Evolutionary conservation across 1,284 basidiomycete genomes (phyloP), one percentile per base, ranked within the genome.

Genomic region (Ganoderma lingzhi): DNA sequence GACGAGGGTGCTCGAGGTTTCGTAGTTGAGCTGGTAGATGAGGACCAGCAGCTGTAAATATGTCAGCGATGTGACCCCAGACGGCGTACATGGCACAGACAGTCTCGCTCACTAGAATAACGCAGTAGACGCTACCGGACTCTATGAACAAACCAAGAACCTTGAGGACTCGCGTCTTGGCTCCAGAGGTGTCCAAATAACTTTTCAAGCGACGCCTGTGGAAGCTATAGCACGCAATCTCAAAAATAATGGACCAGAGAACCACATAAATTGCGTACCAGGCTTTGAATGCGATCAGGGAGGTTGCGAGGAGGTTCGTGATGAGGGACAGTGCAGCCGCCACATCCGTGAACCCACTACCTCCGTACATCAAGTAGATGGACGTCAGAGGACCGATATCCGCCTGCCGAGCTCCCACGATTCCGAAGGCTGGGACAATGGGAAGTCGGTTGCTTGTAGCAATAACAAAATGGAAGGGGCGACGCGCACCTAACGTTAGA

Each of bases 81-180:
- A 23, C 19, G n/a, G 39, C 17, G 0, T 51, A 6, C n/a, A 1
- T 8, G 48, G 3, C 1, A 51, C n/a, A 23, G n/a, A 23, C 23
- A n/a, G n/a, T 12, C n/a, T 3, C 2, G 23, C n/a, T 51, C 28
- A 67, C 66, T 62, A 62, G 63, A 9, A 67, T n/a, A 8, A 60
- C 30, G 45, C 66, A 67, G 17, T 67, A 67, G 2, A 67, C 41
- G 2, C 35, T 10, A 3, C 66, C 66, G 14, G 66, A 67, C 37
- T 67, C 66, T 17, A 67, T 44, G n/a, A 67, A 44, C 3, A 67
- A 35, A 1, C 56, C 12, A 5, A 67, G 61, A 2, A 63, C 56
- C 10, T 45, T 41, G 15, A 63, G 53, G 14, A 67, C 62, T 1
- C 62, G 62, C n/a, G 56, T 67, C 55, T 19, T 67, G 6, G 23